phyloP scores from a whole-genome alignment of 2,329 filamentous ascomycete species.

The Colletotrichum godetiae region DNA sequence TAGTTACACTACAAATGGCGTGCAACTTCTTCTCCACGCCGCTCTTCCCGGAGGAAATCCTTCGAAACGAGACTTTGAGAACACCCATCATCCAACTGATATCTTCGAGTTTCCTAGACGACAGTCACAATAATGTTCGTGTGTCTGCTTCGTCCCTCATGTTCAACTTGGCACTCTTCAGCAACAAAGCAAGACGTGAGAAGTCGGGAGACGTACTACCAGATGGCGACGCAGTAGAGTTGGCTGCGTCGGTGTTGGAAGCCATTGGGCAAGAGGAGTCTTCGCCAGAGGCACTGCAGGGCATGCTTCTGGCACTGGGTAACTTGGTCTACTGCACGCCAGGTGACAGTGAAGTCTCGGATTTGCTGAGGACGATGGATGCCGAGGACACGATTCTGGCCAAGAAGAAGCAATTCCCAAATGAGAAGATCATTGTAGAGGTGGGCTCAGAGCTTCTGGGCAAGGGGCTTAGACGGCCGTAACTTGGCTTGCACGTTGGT shows the following conservation, averaged over 20 bases:
- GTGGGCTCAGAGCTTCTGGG: conserved; percentile 64
- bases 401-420: conserved; percentile 68
- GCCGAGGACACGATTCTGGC: conserved; percentile 71
- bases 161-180: conserved; percentile 82
- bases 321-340: conserved; percentile 79
- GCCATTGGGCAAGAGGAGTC: conserved; percentile 69
- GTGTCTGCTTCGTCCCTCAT: conserved; percentile 85
- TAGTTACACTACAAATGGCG: conserved; percentile 84
- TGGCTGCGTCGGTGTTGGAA: conserved; percentile 84
- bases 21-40: conserved; percentile 87
- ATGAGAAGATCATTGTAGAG: conserved; percentile 67
- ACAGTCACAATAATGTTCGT: conserved; percentile 77
- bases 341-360: conserved; percentile 78
- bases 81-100: conserved; percentile 74
- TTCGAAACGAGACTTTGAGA: conserved; percentile 63
- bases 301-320: conserved; percentile 80
- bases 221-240: conserved; percentile 80
- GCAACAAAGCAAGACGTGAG: conserved; percentile 73
- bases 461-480: conserved; percentile 57
- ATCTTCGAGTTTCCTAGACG: conserved; percentile 82
- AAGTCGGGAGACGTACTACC: conserved; percentile 68
- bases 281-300: conserved; percentile 79
- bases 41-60: conserved; percentile 75
- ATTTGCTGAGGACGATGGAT: conserved; percentile 83
- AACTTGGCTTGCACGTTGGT: not conserved